Evolutionary conservation across 352 stramenopile species (phyloP), one percentile per base, ranked within the genome.

Genomic region (Phytophthora sp.): DNA sequence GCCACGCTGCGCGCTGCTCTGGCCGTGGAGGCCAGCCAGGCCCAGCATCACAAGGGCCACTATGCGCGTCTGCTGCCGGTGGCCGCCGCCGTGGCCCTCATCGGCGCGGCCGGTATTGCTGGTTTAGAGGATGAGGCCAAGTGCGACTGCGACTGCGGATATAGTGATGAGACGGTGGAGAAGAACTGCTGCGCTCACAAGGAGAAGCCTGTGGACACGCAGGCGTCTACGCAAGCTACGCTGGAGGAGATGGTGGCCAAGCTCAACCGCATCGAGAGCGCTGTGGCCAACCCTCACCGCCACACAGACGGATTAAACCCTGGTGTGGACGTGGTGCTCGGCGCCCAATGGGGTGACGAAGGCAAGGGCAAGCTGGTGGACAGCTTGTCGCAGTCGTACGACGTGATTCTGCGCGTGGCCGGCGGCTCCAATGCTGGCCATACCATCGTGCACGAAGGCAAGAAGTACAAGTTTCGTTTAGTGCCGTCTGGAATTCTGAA

Each of bases 391-490:
- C 78, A 97, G 74, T 90, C 93, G 59, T 99, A 99, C 82, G 95
- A 99, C 76, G 94, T 99, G 50, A 99, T 98, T 73, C 93, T 95
- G 36, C 93, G 96, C 55, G 97, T 99, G n/a, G 97, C 96, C 12
- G 91, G 98, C 49, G 98, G 98, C 38, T 97, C 96, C 27, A 99
- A 99, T 85, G 97, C 98, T 24, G 98, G 98, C 26, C 98, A 99
- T 84, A 99, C 98, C 39, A 99, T 99, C 74, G 96, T 99, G 46
- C 96, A 98, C 56, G 84, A 99, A 45, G 87, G 93, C 47, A 98
- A 98, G 82, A 99, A 99, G 79, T 99, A 99, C 89, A 99, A 99
- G 77, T 99, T 99, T 80, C 98, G 99, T 83, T 77, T 99, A 6
- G 83, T 99, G 54, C 98, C 98, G 3, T 99, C 92, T 39, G 98